Evolutionary conservation across 768 basidiomycete genomes (phyloP).

Genomic region (Lenzites betulinus): DNA sequence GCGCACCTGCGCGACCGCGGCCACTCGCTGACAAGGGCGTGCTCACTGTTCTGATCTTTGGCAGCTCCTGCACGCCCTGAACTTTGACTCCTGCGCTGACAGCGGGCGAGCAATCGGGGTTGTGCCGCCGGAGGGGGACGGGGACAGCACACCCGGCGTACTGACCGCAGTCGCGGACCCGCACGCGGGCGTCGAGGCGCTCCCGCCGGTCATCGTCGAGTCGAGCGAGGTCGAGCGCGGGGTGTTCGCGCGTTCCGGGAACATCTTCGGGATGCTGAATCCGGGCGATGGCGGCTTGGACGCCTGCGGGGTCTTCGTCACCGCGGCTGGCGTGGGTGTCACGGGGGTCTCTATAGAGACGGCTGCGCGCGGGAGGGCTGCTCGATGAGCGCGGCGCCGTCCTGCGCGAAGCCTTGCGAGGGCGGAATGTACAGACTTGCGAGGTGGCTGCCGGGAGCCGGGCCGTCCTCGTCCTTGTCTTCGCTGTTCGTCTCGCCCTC

Average conservation of each 20-base stretch:
- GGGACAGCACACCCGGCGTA: slow-evolving; percentile 6
- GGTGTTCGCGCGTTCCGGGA: slow-evolving; percentile 36
- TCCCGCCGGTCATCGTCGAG: slow-evolving; percentile 9
- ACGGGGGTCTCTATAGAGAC: slow-evolving; percentile 19
- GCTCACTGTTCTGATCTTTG: slow-evolving; percentile 83
- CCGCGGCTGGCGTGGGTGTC: slow-evolving; percentile 28
- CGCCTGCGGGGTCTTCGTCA: slow-evolving; percentile 26
- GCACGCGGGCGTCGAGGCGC: neutral
- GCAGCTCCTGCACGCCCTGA: slow-evolving; percentile 80
- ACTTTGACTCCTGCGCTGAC: slow-evolving; percentile 37
- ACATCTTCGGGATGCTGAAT: slow-evolving; percentile 36
- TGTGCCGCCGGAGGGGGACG: slow-evolving; percentile 22
- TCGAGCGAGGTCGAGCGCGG: slow-evolving; percentile 36
- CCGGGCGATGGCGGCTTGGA: slow-evolving; percentile 29
- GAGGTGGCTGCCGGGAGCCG: slow-evolving; percentile 37
- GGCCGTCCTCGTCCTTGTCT: slow-evolving; percentile 34
- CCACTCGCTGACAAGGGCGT: neutral
- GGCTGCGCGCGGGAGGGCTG: slow-evolving; percentile 23
- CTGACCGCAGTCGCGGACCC: slow-evolving; percentile 24
- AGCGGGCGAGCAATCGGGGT: slow-evolving; percentile 25
- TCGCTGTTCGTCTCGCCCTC: slow-evolving; percentile 44
- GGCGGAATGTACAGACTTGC: slow-evolving; percentile 20
- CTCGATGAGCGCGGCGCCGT: slow-evolving; percentile 10
- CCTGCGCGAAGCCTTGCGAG: neutral
- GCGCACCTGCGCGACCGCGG: no score